Evolutionary conservation across 495 filamentous ascomycete genomes (phyloP), one percentile per base, ranked within the genome.

Genomic region (Penicillium canescens): DNA sequence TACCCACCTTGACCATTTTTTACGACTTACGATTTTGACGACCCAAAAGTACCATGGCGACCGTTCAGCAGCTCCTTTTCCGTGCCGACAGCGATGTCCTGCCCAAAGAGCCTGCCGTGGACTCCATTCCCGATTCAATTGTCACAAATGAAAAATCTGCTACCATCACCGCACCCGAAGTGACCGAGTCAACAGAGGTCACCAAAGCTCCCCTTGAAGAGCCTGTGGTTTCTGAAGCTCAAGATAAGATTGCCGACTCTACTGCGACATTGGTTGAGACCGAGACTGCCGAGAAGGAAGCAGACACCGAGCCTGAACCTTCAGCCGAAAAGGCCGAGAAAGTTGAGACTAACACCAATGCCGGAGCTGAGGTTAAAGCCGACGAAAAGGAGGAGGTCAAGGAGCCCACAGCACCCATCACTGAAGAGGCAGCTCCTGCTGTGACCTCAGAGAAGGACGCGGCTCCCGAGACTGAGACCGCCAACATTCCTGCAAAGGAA

Each of bases 21-120:
- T 51, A 51, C 49, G 49, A 51, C 38, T 48, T 38, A 48, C 46
- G 46, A 48, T 26, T 26, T 43, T 43, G 39, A 51, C 49, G 49
- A 31, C 28, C 28, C 28, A 31, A 51, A 42, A 50, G 18, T 28
- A 48, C 28, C 16, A 51, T 51, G 49, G 49, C 49, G 18, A 43
- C 11, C 20, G 49, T 51, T 8, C 26, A 51, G 42, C 23, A 42
- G 40, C 38, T 40, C 16, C n/a, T 51, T 13, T 13, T 49, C 38
- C 40, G 28, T 31, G 28, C 49, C 20, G 46, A 48, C 11, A 48
- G 34, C 31, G 3, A 48, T 38, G 46, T 10, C 34, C 34, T 48
- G 34, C 46, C 34, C 11, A 48, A 18, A 47, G 45, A 47, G n/a
- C 33, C 18, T 4, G 16, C 44, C 11, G 31, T 46, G 18, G 44